Conservation (phyloP, 352 stramenopile species). For the Phytopythium mirpurense region DNA sequence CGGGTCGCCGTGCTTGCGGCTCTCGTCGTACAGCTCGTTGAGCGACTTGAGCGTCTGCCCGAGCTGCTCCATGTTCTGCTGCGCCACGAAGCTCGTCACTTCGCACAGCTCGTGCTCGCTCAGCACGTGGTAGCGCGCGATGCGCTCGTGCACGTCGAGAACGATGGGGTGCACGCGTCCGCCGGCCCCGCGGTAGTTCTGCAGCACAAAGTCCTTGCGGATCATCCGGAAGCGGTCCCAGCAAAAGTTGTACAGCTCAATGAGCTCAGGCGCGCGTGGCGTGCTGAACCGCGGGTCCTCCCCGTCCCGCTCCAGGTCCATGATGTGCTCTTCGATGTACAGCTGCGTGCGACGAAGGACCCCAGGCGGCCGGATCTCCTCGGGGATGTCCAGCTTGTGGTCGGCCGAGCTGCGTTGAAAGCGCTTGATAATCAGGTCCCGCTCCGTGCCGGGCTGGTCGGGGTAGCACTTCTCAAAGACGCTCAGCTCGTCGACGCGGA, state of each 20-base stretch:
- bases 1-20: slow-evolving; percentile 49
- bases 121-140: slow-evolving; percentile 93
- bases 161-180: slow-evolving; percentile 90
- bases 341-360: slow-evolving; percentile 76
- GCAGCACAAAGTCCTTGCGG: slow-evolving; percentile 94
- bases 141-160: slow-evolving; percentile 93
- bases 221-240: slow-evolving; percentile 96
- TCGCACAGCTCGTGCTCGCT: slow-evolving; percentile 93
- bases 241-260: slow-evolving; percentile 96
- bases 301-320: slow-evolving; percentile 68
- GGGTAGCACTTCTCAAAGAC: slow-evolving; percentile 83
- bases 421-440: slow-evolving; percentile 79
- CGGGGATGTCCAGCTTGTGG: slow-evolving; percentile 81
- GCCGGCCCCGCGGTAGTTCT: slow-evolving; percentile 93
- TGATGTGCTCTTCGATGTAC: slow-evolving; percentile 84
- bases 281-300: slow-evolving; percentile 65
- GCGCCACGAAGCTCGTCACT: slow-evolving; percentile 71
- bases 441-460: slow-evolving; percentile 42
- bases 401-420: slow-evolving; percentile 85
- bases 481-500: slow-evolving; percentile 82
- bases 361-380: slow-evolving; percentile 71
- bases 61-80: slow-evolving; percentile 89
- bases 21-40: slow-evolving; percentile 87
- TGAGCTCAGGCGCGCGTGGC: slow-evolving; percentile 61
- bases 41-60: slow-evolving; percentile 85